phyloP scores from a whole-genome alignment of 2,329 filamentous ascomycete species.

The Cyclaneusma minus region DNA sequence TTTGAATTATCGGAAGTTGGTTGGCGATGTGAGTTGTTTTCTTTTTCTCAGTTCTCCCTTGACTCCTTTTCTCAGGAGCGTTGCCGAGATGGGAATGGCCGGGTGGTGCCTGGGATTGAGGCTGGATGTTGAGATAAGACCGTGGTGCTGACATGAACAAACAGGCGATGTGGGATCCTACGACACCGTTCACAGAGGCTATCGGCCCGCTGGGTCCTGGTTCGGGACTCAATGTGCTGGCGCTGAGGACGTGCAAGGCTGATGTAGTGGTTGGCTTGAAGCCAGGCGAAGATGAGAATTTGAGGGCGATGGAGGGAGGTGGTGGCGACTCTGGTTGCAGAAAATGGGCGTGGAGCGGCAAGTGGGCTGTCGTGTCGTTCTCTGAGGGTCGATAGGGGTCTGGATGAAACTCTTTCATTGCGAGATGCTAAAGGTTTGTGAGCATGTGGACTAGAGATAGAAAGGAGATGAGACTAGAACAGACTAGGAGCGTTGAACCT shows the following conservation, averaged over 20 bases:
- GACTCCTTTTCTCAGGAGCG: no score
- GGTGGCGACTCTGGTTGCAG: conserved; percentile 50
- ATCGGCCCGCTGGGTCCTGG: conserved; percentile 72
- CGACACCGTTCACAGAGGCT: conserved; percentile 71
- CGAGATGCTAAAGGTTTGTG: no score
- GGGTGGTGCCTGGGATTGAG: no score
- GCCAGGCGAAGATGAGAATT: conserved; percentile 65
- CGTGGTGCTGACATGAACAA: conserved; percentile 7
- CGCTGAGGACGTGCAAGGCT: conserved; percentile 88
- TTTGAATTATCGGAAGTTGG: conserved; percentile 88
- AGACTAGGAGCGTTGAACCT: no score
- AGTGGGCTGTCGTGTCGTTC: conserved; percentile 90
- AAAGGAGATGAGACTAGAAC: no score
- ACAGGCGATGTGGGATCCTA: conserved; percentile 67
- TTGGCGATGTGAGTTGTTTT: conserved; percentile 55
- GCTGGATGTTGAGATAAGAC: conserved; percentile 3
- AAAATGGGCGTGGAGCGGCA: conserved; percentile 90
- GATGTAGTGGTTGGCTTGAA: conserved; percentile 87
- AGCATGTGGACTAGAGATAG: no score
- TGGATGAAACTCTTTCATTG: no score
- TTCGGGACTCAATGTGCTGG: conserved; percentile 72
- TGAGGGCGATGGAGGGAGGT: conserved; percentile 51
- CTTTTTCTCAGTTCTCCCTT: not conserved
- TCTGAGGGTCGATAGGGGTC: conserved; percentile 48
- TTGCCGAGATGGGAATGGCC: no score